Percentiles rank a stretch among this genome's conserved stretches.
These are phyloP conservation scores for Pythium pyrilobum DNA, from an alignment of 352 stramenopile genomes.

Conservation along the genomic window DNA sequence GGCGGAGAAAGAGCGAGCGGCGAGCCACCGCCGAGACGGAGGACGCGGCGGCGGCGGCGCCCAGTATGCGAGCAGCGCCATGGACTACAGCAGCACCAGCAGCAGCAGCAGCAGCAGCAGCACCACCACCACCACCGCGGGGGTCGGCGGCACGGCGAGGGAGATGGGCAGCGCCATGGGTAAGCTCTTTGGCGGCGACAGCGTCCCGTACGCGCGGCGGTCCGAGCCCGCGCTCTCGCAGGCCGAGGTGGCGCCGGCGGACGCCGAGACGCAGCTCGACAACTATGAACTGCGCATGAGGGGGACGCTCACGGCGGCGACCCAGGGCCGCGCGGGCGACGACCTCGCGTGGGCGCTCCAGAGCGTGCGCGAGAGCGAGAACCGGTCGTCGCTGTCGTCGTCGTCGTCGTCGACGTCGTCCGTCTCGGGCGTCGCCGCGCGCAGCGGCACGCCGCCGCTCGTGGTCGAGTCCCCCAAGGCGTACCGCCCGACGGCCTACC, in stretches of 20 bases:
- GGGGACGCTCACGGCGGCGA: constrained; percentile 2
- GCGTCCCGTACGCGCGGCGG: constrained; percentile 9
- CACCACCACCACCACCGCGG: neutral
- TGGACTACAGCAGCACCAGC: neutral
- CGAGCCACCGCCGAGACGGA: too few species aligned
- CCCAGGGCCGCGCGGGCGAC: neutral
- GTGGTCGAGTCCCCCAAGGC: neutral
- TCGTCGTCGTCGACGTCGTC: constrained; percentile 1
- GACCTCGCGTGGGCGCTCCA: constrained; percentile 14
- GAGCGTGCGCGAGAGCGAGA: constrained; percentile 15
- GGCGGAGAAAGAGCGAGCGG: too few species aligned
- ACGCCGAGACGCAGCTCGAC: neutral
- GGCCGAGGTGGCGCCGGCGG: neutral
- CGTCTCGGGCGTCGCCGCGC: neutral
- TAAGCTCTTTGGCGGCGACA: neutral
- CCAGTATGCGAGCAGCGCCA: neutral
- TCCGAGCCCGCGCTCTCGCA: constrained; percentile 11
- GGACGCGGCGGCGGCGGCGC: neutral
- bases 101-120: neutral
- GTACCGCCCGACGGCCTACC: neutral
- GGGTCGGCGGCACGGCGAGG: neutral
- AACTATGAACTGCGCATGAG: neutral
- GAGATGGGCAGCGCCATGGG: neutral
- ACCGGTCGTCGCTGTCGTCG: constrained; percentile 2
- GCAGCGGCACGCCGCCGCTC: neutral